These are phyloP conservation scores for Colletotrichum sp. DNA, from an alignment of 2,329 filamentous ascomycete genomes.

Conservation along the genomic window DNA sequence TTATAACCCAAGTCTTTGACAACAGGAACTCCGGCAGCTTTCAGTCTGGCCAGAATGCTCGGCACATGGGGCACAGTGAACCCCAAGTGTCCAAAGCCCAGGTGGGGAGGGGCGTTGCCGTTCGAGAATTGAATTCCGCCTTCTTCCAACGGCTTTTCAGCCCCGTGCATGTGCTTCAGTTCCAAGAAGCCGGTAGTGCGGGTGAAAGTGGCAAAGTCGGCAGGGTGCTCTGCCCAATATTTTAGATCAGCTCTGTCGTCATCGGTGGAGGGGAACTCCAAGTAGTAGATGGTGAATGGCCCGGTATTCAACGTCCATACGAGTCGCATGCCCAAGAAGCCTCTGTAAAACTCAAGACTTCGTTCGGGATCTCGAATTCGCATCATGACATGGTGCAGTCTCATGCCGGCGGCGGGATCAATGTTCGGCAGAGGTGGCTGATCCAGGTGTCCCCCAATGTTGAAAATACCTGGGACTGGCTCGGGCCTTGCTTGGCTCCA, in stretches of 20 bases:
- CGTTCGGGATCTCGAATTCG: neutral
- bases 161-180: neutral
- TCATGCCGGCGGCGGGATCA: neutral
- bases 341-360: neutral
- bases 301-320: neutral
- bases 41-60: neutral
- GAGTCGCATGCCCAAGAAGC: neutral
- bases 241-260: neutral
- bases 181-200: neutral
- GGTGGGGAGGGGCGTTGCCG: neutral
- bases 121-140: neutral
- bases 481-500: neutral
- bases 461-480: neutral
- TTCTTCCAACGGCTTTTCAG: neutral
- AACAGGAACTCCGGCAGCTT: neutral
- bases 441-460: neutral
- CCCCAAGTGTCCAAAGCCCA: neutral
- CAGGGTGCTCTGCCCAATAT: neutral
- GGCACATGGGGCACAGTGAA: neutral
- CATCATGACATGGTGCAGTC: neutral
- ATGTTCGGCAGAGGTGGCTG: neutral
- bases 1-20: neutral
- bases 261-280: neutral
- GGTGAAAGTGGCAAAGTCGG: neutral
- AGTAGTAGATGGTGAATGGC: neutral